Evolutionary conservation across 75 land plant genomes (phyloP), one percentile per base, ranked within the genome.

Genomic region (Pseudotsuga menziesii): DNA sequence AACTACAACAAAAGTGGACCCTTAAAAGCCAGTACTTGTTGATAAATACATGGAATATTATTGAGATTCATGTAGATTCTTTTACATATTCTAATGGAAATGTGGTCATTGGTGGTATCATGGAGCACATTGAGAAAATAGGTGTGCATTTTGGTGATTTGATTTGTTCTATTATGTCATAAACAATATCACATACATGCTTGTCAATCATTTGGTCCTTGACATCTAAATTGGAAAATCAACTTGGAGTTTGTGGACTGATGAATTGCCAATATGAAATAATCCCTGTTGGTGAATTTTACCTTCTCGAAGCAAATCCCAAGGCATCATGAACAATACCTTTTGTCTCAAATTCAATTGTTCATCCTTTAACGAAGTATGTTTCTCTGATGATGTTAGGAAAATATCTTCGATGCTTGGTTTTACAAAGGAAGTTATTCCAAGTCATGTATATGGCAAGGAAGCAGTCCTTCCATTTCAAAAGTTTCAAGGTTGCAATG

Each of bases 221-320:
- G 88, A 97, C 99, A 29, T 75, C 61, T 6, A 93, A 92, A 76
- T 88, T 97, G 52, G 99, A 98, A 4, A 88, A 84, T 79, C 77
- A 81, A 60, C 85, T 97, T 35, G 76, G 80, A 57, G 98, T 97
- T 5, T 83, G 88, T 71, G 99, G 99, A 23, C 82, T 97, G 20
- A 97, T 97, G 98, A 97, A 97, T 74, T 97, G 98, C 80, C 99
- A 97, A 79, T 97, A 94, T 85, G 99, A 98, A 15, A 92, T 97
- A 70, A 91, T 91, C 9, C 76, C 85, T 32, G 75, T 90, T 41
- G 86, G 88, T 27, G 94, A 92, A 13, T 94, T 97, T 25, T 94
- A 89, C 79, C 83, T 97, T 67, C 90, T 97, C 48, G 99, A 97
- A 77, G 98, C 98, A 1, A 97, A 97, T 73, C 99, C 99, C 20